Percentiles rank a stretch among this genome's conserved stretches.
Evolutionary conservation across 805 yeast species (phyloP).

Genomic region (Myxozyma monticola): DNA sequence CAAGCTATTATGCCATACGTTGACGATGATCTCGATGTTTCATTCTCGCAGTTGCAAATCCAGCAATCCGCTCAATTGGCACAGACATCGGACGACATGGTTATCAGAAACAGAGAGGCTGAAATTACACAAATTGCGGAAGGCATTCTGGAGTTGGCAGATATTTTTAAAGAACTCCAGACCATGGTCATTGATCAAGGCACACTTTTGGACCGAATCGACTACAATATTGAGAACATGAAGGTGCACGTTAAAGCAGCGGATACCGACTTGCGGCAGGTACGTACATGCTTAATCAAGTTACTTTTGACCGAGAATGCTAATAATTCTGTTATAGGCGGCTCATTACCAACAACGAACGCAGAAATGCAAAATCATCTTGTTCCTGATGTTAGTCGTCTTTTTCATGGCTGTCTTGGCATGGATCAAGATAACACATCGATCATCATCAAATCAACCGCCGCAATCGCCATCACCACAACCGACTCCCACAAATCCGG

Average conservation of each 20-base stretch:
- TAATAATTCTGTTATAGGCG: constrained; percentile 54
- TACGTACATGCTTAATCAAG: constrained; percentile 4
- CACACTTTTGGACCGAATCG: constrained; percentile 87
- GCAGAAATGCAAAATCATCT: constrained; percentile 84
- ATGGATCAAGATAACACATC: constrained; percentile 49
- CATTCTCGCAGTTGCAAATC: constrained; percentile 36
- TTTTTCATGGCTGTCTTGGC: constrained; percentile 69
- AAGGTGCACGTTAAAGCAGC: constrained; percentile 73
- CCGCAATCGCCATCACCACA: neutral
- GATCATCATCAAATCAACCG: constrained; percentile 7
- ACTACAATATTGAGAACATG: constrained; percentile 84
- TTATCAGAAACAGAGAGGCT: constrained; percentile 72
- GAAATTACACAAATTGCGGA: constrained; percentile 90
- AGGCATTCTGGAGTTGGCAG: constrained; percentile 90
- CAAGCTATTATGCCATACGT: constrained; percentile 31
- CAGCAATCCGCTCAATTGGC: constrained; percentile 31
- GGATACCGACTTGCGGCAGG: constrained; percentile 60
- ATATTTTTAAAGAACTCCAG: constrained; percentile 91
- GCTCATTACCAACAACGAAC: constrained; percentile 81
- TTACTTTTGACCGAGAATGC: neutral
- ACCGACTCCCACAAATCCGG: neutral
- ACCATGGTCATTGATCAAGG: constrained; percentile 93
- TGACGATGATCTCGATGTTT: constrained; percentile 32
- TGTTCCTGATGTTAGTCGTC: constrained; percentile 69
- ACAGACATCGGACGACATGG: constrained; percentile 41